Evolutionary conservation across 306 rosid genomes (phyloP).

Genomic region (Neltuma alba): DNA sequence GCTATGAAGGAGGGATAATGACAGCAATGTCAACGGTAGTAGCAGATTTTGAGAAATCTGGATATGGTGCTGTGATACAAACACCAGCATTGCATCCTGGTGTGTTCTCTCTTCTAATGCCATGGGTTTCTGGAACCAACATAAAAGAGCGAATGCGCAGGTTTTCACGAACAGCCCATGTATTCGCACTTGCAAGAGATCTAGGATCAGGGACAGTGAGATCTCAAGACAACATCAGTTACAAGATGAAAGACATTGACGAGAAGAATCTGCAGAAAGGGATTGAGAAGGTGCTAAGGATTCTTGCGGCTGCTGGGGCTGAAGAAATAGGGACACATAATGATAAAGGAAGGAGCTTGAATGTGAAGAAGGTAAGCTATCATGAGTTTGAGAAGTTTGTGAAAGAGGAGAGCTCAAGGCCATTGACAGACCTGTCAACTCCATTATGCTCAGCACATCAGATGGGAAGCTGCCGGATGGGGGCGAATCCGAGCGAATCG

Average conservation of each 20-base stretch:
- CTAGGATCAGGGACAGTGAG: conserved; percentile 62
- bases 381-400: conserved; percentile 71
- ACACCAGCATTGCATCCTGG: conserved; percentile 93
- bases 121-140: conserved; percentile 76
- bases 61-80: conserved; percentile 78
- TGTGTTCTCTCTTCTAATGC: conserved; percentile 73
- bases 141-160: conserved; percentile 64
- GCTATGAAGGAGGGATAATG: conserved; percentile 93
- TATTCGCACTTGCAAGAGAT: conserved; percentile 84
- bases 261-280: conserved; percentile 63
- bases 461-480: conserved; percentile 92
- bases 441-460: conserved; percentile 84
- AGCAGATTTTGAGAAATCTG: conserved; percentile 58
- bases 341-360: conserved; percentile 53
- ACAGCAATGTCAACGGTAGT: conserved; percentile 81
- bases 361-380: conserved; percentile 54
- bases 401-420: conserved; percentile 72
- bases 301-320: conserved; percentile 86
- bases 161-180: conserved; percentile 75
- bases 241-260: conserved; percentile 48
- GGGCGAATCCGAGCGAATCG: conserved; percentile 52
- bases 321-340: conserved; percentile 90
- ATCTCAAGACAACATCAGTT: conserved; percentile 46
- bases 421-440: conserved; percentile 48
- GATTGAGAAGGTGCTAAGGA: conserved; percentile 64